Percentiles rank a stretch among this genome's conserved stretches.
These are phyloP conservation scores for Acanthochlamys bracteata DNA, from an alignment of 106 monocot genomes.

Conservation along the genomic window DNA sequence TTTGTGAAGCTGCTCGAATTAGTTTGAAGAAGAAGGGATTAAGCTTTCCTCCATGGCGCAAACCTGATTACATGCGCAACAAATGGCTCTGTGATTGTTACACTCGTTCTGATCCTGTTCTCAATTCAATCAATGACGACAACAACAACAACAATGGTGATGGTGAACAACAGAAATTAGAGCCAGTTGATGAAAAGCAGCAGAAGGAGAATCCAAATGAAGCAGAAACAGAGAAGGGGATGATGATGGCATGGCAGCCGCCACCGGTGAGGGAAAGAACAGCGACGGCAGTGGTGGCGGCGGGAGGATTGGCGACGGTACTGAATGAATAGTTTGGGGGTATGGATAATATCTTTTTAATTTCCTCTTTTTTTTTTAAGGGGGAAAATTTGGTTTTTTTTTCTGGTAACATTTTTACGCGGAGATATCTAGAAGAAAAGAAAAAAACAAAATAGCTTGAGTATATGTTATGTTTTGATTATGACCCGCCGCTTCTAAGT, in stretches of 20 bases:
- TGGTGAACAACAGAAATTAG: background rate
- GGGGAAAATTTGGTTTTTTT: too few species aligned
- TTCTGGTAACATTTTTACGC: background rate
- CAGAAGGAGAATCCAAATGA: background rate
- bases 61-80: conserved; percentile 53
- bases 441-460: too few species aligned
- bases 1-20: conserved; percentile 50
- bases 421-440: background rate
- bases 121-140: background rate
- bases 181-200: background rate
- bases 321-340: background rate
- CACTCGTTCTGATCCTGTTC: background rate
- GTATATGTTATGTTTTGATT: too few species aligned
- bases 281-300: background rate
- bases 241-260: conserved; percentile 20
- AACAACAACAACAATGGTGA: too few species aligned
- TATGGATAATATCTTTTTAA: background rate
- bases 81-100: conserved; percentile 50
- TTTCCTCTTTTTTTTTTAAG: background rate
- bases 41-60: conserved; percentile 67
- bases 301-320: background rate
- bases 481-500: too few species aligned
- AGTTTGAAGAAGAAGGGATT: conserved; percentile 80
- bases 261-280: conserved; percentile 16
- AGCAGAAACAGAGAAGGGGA: conserved; percentile 7